A percentile compares a stretch with the other conserved stretches of the same genome.
Evolutionary conservation across 768 basidiomycete species (phyloP).

Genomic region (Suillus decipiens): DNA sequence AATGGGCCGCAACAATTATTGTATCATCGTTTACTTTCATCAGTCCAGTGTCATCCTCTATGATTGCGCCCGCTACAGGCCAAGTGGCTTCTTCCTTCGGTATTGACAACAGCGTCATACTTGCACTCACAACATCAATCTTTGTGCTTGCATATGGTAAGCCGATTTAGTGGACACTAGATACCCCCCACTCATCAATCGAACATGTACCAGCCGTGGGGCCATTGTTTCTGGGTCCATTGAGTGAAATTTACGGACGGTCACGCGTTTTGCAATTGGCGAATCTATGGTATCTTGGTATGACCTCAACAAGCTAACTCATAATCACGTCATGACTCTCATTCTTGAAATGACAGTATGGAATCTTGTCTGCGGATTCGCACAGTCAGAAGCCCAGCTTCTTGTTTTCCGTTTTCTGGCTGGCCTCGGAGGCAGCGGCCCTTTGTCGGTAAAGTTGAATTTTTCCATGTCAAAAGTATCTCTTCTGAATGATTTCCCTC

Average conservation of each 20-base stretch:
- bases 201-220: constrained; percentile 21
- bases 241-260: constrained; percentile 74
- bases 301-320: constrained; percentile 10
- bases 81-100: constrained; percentile 56
- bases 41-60: constrained; percentile 68
- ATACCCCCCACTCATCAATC: not conserved
- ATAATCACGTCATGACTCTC: not conserved
- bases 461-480: not conserved
- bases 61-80: constrained; percentile 65
- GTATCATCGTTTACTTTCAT: constrained; percentile 73
- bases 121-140: constrained; percentile 61
- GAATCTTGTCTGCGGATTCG: constrained; percentile 67
- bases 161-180: constrained; percentile 8
- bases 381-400: constrained; percentile 55
- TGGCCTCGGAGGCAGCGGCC: constrained; percentile 74
- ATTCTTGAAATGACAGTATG: constrained; percentile 41
- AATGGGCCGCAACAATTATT: constrained; percentile 67
- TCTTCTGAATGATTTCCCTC: not conserved
- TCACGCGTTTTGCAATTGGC: constrained; percentile 59
- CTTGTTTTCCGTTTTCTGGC: constrained; percentile 70
- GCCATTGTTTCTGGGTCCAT: constrained; percentile 51
- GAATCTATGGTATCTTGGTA: constrained; percentile 70
- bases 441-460: constrained; percentile 43
- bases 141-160: constrained; percentile 63
- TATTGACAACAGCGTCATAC: constrained; percentile 47